phyloP scores from a whole-genome alignment of 495 filamentous ascomycete genomes.

The Jackrogersella multiformis region DNA sequence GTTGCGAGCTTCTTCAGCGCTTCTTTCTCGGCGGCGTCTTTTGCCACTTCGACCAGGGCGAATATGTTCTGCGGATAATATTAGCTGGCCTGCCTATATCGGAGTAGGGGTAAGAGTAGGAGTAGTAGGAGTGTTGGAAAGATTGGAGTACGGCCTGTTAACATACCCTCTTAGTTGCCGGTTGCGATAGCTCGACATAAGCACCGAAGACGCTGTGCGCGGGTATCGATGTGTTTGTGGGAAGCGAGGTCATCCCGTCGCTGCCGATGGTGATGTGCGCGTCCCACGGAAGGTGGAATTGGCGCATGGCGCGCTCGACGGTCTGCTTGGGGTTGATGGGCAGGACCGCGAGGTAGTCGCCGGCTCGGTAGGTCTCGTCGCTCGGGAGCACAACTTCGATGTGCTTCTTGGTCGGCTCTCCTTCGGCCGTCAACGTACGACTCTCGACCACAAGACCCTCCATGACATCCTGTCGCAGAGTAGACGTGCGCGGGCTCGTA shows the following conservation, averaged over 20 bases:
- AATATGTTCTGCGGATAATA: conserved; percentile 54
- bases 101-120: neutral
- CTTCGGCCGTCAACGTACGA: conserved; percentile 62
- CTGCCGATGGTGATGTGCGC: conserved; percentile 60
- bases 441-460: conserved; percentile 68
- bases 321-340: conserved; percentile 71
- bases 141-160: neutral
- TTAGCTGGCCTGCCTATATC: conserved; percentile 10
- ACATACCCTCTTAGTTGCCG: conserved; percentile 66
- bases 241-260: conserved; percentile 62
- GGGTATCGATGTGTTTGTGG: conserved; percentile 65
- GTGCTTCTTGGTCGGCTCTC: conserved; percentile 68
- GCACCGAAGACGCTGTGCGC: conserved; percentile 69
- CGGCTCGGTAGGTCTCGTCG: conserved; percentile 72
- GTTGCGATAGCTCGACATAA: conserved; percentile 77
- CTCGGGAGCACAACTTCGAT: conserved; percentile 71
- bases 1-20: conserved; percentile 61
- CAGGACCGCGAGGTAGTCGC: conserved; percentile 79
- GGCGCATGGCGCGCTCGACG: conserved; percentile 62
- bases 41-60: conserved; percentile 52
- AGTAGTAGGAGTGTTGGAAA: neutral
- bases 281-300: conserved; percentile 69
- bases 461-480: conserved; percentile 71
- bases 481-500: conserved; percentile 66
- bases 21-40: conserved; percentile 48